Evolutionary conservation across 2,329 filamentous ascomycete genomes (phyloP).

Genomic region (Penicillium sclerotigenum): DNA sequence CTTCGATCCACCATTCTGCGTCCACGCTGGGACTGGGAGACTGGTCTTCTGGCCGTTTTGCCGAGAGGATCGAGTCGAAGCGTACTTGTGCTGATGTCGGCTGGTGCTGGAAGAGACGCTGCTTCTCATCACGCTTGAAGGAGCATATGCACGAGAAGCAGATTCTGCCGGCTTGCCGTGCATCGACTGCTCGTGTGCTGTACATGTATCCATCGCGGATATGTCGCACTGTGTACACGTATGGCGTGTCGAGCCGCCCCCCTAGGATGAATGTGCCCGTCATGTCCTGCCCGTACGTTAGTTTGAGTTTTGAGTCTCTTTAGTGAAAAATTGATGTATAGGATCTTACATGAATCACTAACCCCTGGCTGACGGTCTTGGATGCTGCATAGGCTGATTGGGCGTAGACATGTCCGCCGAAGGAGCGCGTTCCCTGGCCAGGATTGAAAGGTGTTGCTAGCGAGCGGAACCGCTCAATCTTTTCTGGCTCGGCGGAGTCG

Average conservation of each 20-base stretch:
- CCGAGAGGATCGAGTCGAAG: conserved; percentile 30
- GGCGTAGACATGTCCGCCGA: conserved; percentile 57
- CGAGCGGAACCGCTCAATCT: conserved; percentile 31
- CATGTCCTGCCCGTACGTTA: conserved; percentile 42
- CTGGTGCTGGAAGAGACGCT: conserved; percentile 31
- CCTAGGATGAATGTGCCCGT: conserved; percentile 53
- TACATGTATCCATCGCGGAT: conserved; percentile 53
- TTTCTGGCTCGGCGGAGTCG: conserved; percentile 22
- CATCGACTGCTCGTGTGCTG: conserved; percentile 52
- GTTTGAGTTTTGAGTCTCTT: not conserved
- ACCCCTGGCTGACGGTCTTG: conserved; percentile 51
- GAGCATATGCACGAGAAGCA: conserved; percentile 54
- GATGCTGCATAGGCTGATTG: conserved; percentile 57
- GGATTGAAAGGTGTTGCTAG: conserved; percentile 41
- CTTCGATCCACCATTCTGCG: conserved; percentile 36
- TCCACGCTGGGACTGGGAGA: conserved; percentile 35
- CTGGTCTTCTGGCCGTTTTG: conserved; percentile 35
- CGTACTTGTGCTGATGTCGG: conserved; percentile 27
- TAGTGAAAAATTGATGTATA: not conserved
- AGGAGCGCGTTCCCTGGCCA: conserved; percentile 44
- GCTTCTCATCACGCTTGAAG: conserved; percentile 48
- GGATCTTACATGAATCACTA: conserved; percentile 51
- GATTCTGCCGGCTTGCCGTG: conserved; percentile 47
- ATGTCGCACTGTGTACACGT: conserved; percentile 50
- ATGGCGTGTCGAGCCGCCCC: conserved; percentile 48